Base-by-base conservation (phyloP, 352 stramenopile species). In the Phytophthora pisi region DNA sequence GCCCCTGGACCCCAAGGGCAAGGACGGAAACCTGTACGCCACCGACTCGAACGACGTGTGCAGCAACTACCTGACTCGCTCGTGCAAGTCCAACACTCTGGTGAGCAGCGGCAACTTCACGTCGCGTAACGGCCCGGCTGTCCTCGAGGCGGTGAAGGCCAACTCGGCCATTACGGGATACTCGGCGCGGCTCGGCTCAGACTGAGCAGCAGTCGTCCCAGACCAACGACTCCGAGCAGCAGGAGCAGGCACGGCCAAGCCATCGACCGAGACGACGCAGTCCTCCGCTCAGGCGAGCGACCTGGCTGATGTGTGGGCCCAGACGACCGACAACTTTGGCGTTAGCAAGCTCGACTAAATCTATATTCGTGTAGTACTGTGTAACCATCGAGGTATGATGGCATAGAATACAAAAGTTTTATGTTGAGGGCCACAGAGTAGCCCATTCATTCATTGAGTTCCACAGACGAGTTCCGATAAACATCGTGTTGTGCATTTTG, bases 41-140 rank as follows among this genome's bases (percentile, higher is more conserved):
- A 38, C 59, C 24, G 47, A 43, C 43, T 24, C 8, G 18, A 43
- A 26, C 16, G 60, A 67, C 26, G 18, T 28, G 28, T 78, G 73
- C 56, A 54, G 42, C 38, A 51, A 34, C 1, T 34, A 43, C 23
- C 40, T 81, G 31, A 61, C 66, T 13, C 74, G 70, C 43, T 13
- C 20, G 11, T 81, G 74, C 49, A 38, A 56, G 10, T n/a, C 61
- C 1, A 77, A 82, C 40, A 56, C 60, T 45, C 46, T 80, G 1
- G 65, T 66, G n/a, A 60, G 36, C 43, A 75, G 64, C n/a, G 69
- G 73, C 23, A 74, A 62, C 50, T 62, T 74, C 26, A 66, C 61
- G 31, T 70, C 66, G n/a, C 55, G 45, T 13, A 56, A 70, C 24
- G 60, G 45, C 10, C 30, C 43, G 20, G 28, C 46, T 11, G 61